phyloP scores from a whole-genome alignment of 2,329 filamentous ascomycete genomes.

The Pseudocercospora macadamiae region DNA sequence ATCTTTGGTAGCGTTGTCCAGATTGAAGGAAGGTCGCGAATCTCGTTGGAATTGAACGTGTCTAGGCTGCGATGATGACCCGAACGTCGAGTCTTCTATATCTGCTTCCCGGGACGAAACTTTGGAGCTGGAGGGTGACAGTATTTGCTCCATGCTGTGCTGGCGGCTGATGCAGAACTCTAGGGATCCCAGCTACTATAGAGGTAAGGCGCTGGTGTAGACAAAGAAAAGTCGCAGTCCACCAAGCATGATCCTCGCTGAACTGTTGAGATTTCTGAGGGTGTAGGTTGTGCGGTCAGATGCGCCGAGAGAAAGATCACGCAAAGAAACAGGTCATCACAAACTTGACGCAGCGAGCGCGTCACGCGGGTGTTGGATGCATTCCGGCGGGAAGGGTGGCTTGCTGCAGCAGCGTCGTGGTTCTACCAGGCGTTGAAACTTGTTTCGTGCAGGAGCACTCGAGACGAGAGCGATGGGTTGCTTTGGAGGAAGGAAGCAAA shows the following conservation, averaged over 20 bases:
- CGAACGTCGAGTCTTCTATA: slow-evolving; percentile 7
- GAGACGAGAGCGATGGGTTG: too few species aligned
- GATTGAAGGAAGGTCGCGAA: slow-evolving; percentile 16
- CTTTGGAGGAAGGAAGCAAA: too few species aligned
- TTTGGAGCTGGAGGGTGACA: slow-evolving; percentile 15
- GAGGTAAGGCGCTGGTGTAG: not conserved
- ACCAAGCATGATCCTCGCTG: not conserved
- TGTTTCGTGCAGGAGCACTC: too few species aligned
- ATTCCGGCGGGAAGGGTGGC: not conserved
- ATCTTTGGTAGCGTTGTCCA: slow-evolving; percentile 13
- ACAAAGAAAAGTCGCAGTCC: slow-evolving; percentile 1
- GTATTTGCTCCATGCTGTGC: slow-evolving; percentile 20
- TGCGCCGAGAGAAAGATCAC: not conserved
- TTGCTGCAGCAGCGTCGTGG: not conserved
- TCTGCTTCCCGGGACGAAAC: slow-evolving; percentile 19
- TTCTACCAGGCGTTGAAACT: too few species aligned
- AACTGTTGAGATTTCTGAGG: not conserved
- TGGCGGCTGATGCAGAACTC: slow-evolving; percentile 7
- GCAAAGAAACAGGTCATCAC: not conserved
- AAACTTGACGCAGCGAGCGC: not conserved
- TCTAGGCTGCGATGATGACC: slow-evolving; percentile 19
- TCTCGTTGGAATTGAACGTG: slow-evolving; percentile 26
- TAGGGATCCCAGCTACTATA: not conserved
- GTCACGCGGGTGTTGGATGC: not conserved
- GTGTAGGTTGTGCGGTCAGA: not conserved